Percentiles rank a stretch among this genome's conserved stretches.
Conservation (phyloP, 768 basidiomycete genomes). For the Kwoniella europaea region DNA sequence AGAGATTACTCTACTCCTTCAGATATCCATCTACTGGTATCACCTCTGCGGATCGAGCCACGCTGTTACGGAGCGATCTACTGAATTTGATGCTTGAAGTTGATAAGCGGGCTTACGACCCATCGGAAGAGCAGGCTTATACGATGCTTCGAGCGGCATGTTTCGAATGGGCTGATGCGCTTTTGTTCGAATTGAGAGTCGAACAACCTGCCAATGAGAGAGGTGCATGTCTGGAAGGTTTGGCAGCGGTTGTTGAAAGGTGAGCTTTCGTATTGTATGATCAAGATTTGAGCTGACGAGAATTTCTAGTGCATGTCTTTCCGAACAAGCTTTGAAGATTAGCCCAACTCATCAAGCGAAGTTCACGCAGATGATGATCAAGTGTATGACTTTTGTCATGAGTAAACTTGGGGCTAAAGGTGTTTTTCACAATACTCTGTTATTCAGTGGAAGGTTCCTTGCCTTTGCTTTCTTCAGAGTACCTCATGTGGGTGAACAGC, state of each 20-base stretch:
- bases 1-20: slow-evolving; percentile 40
- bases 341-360: slow-evolving; percentile 42
- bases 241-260: slow-evolving; percentile 60
- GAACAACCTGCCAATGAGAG: slow-evolving; percentile 60
- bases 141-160: slow-evolving; percentile 48
- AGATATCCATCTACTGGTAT: slow-evolving; percentile 27
- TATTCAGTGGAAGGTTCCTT: slow-evolving; percentile 60
- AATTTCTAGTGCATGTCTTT: slow-evolving; percentile 54
- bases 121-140: slow-evolving; percentile 34
- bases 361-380: slow-evolving; percentile 57
- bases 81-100: slow-evolving; percentile 55
- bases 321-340: slow-evolving; percentile 46
- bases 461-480: slow-evolving; percentile 62
- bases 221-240: slow-evolving; percentile 60
- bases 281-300: slow-evolving; percentile 3
- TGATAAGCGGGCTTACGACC: slow-evolving; percentile 52
- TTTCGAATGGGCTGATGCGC: slow-evolving; percentile 57
- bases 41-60: slow-evolving; percentile 51
- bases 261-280: slow-evolving; percentile 23
- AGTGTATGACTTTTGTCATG: slow-evolving; percentile 59
- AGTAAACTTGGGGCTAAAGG: slow-evolving; percentile 61
- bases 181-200: slow-evolving; percentile 58
- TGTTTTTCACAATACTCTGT: slow-evolving; percentile 61
- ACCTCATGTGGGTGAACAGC: slow-evolving; percentile 60
- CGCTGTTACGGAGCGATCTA: slow-evolving; percentile 53